Base-by-base conservation (phyloP, 2,329 filamentous ascomycete genomes). In the Apiospora pterosperma region DNA sequence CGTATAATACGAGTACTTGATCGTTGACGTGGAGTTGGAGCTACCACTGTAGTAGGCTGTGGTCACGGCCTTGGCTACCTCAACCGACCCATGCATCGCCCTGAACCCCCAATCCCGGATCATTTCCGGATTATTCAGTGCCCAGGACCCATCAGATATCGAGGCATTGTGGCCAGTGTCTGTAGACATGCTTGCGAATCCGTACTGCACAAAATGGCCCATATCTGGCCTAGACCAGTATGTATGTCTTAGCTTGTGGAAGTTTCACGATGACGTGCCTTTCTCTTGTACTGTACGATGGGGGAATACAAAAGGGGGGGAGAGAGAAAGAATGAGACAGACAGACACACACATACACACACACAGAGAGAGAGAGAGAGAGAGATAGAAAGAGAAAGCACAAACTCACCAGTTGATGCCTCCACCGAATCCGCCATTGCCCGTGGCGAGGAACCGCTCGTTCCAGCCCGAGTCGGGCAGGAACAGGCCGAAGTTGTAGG, bases 1-100 rank as follows among this genome's bases (percentile, higher is more conserved):
- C 8, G 80, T 77, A 70, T 83, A 88, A 72, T 87, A 88, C 6
- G 80, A 83, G 71, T 81, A 82, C 14, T 78, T 74, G 31, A 80
- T 78, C 0, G 73, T 69, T 21, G 74, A 72, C 1, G 67, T 39
- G n/a, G 58, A 60, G 11, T 60, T 39, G 28, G 48, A 28, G 48
- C 12, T 28, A 1, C 70, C 62, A 14, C 73, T 68, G 67, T 88
- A 88, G 73, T 84, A 88, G 3, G 74, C 74, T n/a, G 78, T 71
- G 3, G 80, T 78, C 38, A 88, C 73, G 59, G 70, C 67, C 67
- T 75, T 88, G 6, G 81, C 80, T 3, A 83, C 69, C 0, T 79
- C 78, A 0, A 84, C 77, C 3, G 83, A 82, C 6, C 81, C 83
- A 68, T 88, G 84, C 67, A 80, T 74, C 8, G 80, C 77, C 16